Conservation (phyloP, 345 rosid genomes). For the Noccaea bulbosa region DNA sequence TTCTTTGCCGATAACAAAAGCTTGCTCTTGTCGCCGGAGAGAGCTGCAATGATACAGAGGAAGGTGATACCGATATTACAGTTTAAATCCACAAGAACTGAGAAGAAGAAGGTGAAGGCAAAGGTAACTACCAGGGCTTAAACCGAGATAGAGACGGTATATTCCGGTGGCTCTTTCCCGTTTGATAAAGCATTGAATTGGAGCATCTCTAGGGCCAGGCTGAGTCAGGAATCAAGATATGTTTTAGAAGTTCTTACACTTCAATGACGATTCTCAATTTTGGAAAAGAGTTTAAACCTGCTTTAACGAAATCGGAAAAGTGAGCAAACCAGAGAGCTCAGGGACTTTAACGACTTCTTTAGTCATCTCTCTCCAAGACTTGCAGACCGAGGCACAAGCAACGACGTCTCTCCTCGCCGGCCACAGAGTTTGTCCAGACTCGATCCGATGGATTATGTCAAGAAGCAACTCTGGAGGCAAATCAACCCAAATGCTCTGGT, state of each 20-base stretch:
- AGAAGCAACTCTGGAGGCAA: constrained; percentile 86
- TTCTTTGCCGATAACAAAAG: constrained; percentile 84
- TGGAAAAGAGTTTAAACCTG: constrained; percentile 58
- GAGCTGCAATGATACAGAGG: constrained; percentile 49
- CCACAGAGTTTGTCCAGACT: constrained; percentile 62
- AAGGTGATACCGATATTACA: background rate
- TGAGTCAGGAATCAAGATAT: constrained; percentile 35
- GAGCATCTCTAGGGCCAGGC: constrained; percentile 90
- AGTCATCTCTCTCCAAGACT: constrained; percentile 78
- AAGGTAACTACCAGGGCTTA: constrained; percentile 70
- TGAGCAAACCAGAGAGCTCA: constrained; percentile 70
- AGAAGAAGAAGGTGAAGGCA: background rate
- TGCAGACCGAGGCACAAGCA: constrained; percentile 85
- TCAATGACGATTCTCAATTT: background rate
- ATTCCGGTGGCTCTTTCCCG: constrained; percentile 77
- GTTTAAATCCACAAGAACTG: constrained; percentile 1
- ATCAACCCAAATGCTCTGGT: constrained; percentile 72
- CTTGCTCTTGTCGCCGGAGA: constrained; percentile 77
- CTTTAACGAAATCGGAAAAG: constrained; percentile 83
- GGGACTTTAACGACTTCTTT: constrained; percentile 67
- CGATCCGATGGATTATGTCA: constrained; percentile 69
- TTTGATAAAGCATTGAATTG: constrained; percentile 84
- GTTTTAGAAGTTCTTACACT: background rate
- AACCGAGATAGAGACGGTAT: constrained; percentile 71
- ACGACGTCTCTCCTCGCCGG: constrained; percentile 82